Conservation (phyloP, 306 rosid species). For the Herpetospermum pedunculosum region DNA sequence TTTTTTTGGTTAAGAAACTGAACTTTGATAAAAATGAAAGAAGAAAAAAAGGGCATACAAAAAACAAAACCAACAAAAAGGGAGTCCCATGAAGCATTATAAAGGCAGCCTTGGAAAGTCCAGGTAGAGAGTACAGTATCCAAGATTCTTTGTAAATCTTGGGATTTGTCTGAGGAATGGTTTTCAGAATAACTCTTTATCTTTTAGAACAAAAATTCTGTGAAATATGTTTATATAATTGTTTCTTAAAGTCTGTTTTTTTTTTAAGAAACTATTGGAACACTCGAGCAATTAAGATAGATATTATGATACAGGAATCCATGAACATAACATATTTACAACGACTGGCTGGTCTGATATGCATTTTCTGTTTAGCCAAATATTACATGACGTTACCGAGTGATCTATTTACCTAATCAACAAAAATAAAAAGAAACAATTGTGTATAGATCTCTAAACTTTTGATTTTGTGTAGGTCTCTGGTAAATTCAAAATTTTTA, state of each 20-base stretch:
- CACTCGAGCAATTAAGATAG: background rate
- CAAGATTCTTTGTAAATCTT: background rate
- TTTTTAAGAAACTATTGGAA: background rate
- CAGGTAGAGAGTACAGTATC: background rate
- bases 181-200: background rate
- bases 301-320: background rate
- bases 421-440: background rate
- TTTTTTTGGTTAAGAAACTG: too few relatives aligned
- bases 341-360: too few relatives aligned
- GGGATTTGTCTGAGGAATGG: background rate
- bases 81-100: too few relatives aligned
- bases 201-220: background rate
- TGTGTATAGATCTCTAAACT: too few relatives aligned
- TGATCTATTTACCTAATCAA: background rate
- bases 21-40: too few relatives aligned
- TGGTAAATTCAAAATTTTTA: too few relatives aligned
- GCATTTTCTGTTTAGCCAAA: background rate
- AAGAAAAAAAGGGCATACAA: too few relatives aligned
- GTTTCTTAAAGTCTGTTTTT: background rate
- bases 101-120: background rate
- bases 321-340: conserved; percentile 1
- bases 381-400: background rate
- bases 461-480: too few relatives aligned
- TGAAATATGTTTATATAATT: background rate
- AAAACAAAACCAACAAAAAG: too few relatives aligned